A percentile compares a stretch with the other conserved stretches of the same genome.
Evolutionary conservation across 148 eudicot genomes (phyloP).

Genomic region (Rhododendron henanense): DNA sequence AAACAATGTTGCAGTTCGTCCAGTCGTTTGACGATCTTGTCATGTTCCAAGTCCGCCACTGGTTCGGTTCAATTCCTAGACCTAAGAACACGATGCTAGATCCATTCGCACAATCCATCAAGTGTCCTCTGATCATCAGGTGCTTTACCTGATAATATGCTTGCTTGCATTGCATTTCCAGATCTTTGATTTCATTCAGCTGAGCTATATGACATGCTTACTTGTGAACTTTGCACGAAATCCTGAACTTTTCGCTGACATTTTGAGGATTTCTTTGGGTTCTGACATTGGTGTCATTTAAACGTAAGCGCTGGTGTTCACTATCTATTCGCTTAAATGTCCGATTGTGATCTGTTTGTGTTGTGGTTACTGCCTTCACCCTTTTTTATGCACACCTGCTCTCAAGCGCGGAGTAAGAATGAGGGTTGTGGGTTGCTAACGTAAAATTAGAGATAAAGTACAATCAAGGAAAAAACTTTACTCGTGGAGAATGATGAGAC

Average conservation of each 20-base stretch:
- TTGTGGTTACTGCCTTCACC: neutral
- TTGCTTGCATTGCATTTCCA: neutral
- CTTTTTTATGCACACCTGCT: neutral
- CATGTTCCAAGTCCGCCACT: neutral
- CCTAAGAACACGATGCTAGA: neutral
- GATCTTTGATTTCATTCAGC: neutral
- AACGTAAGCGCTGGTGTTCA: neutral
- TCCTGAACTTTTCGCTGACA: neutral
- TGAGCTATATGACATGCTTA: neutral
- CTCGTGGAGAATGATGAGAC: neutral
- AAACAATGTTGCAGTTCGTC: neutral
- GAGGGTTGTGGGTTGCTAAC: neutral
- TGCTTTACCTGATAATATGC: neutral
- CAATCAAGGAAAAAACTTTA: neutral
- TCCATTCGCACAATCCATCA: neutral
- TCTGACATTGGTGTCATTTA: neutral
- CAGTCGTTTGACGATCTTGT: neutral
- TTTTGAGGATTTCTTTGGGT: neutral
- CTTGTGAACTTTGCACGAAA: neutral
- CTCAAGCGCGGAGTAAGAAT: neutral
- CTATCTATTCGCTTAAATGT: neutral
- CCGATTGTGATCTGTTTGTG: neutral
- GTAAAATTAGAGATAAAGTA: neutral
- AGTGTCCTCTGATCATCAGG: neutral
- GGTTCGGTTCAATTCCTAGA: neutral